phyloP scores from a whole-genome alignment of 176 grass and related monocot genomes.

The Eleusine indica region DNA sequence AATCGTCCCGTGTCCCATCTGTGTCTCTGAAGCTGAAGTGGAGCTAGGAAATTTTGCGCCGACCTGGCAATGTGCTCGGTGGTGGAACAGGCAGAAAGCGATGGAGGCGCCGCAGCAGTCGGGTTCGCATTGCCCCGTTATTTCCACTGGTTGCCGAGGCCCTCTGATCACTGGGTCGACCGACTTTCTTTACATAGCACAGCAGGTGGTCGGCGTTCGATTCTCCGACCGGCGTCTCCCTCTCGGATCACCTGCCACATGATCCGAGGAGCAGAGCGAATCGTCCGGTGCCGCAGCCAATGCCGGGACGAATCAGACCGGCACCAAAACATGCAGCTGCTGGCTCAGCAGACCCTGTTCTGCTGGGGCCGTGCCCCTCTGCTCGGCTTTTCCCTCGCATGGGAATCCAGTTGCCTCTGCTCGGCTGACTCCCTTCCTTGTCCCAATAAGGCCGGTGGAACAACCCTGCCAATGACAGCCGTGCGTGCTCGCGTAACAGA shows the following conservation, averaged over 20 bases:
- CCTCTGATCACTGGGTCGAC: not conserved
- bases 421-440: slow-evolving; percentile 4
- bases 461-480: not conserved
- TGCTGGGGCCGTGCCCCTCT: slow-evolving; percentile 17
- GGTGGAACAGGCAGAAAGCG: slow-evolving; percentile 30
- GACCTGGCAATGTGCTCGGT: not conserved
- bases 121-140: not conserved
- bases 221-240: slow-evolving; percentile 8
- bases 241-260: not conserved
- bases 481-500: not conserved
- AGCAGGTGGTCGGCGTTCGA: not conserved
- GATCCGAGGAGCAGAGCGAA: not conserved
- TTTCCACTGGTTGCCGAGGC: not conserved
- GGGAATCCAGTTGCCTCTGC: not conserved
- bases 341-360: not conserved
- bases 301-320: not conserved
- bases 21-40: not conserved
- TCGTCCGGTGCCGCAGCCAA: not conserved
- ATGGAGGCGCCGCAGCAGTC: slow-evolving; percentile 13
- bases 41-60: too few species aligned
- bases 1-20: not conserved
- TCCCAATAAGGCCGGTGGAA: not conserved
- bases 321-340: not conserved
- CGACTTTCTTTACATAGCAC: not conserved
- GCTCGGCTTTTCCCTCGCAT: not conserved